These are phyloP conservation scores for Orbilia blumenaviensis DNA, from an alignment of 2,329 filamentous ascomycete genomes.

Conservation along the genomic window DNA sequence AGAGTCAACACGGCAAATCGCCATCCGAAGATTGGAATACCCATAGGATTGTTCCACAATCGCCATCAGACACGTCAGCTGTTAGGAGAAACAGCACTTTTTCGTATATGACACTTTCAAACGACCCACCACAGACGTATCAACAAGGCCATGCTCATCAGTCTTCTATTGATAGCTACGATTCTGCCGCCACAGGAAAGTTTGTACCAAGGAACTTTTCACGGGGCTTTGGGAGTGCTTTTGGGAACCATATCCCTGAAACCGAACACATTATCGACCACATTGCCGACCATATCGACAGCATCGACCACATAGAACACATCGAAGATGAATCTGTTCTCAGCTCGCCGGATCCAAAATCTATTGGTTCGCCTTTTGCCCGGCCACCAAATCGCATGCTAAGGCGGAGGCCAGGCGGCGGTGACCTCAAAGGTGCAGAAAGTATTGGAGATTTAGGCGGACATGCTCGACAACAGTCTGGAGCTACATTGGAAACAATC, in stretches of 20 bases:
- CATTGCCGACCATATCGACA: too few species aligned
- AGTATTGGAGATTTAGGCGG: slow-evolving; percentile 72
- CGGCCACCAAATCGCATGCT: slow-evolving; percentile 66
- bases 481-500: slow-evolving; percentile 55
- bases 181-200: slow-evolving; percentile 33
- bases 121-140: slow-evolving; percentile 18
- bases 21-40: slow-evolving; percentile 60
- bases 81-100: slow-evolving; percentile 59
- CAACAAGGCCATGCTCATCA: slow-evolving; percentile 38
- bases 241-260: slow-evolving; percentile 39
- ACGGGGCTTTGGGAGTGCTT: slow-evolving; percentile 25
- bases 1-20: slow-evolving; percentile 1
- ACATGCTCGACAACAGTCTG: slow-evolving; percentile 57
- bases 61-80: slow-evolving; percentile 63
- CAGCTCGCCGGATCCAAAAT: slow-evolving; percentile 32
- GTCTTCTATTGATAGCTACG: slow-evolving; percentile 42
- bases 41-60: slow-evolving; percentile 68
- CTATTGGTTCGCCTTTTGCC: slow-evolving; percentile 35
- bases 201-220: slow-evolving; percentile 43
- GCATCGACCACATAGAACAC: too few species aligned
- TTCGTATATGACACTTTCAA: slow-evolving; percentile 58
- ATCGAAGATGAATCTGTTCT: slow-evolving; percentile 38
- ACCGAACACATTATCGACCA: too few species aligned
- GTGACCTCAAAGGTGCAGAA: slow-evolving; percentile 74
- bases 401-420: slow-evolving; percentile 74